These are phyloP conservation scores for Solanum bukasovii DNA, from an alignment of 257 asterid species.

Conservation along the genomic window DNA sequence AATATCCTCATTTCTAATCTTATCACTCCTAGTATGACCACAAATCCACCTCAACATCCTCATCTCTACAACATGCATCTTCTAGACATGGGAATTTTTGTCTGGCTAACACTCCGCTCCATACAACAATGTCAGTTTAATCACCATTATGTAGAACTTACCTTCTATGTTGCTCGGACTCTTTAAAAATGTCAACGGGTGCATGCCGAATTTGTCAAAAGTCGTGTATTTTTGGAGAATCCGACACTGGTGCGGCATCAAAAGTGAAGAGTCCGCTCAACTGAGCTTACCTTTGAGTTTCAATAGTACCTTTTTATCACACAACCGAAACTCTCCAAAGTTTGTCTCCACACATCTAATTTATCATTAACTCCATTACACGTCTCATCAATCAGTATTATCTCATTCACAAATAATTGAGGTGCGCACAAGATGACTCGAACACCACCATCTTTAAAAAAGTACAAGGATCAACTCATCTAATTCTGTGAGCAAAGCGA, in stretches of 20 bases:
- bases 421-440: not conserved
- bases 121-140: not conserved
- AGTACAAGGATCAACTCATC: not conserved
- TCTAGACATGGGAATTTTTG: not conserved
- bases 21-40: not conserved
- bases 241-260: too few relatives aligned
- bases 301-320: too few relatives aligned
- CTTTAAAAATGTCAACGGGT: too few relatives aligned
- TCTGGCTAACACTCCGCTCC: not conserved
- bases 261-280: too few relatives aligned
- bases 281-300: too few relatives aligned
- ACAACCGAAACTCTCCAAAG: not conserved
- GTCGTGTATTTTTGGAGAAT: too few relatives aligned
- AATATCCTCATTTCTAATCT: not conserved
- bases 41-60: not conserved
- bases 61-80: not conserved
- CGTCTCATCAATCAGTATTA: not conserved
- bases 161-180: not conserved
- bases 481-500: not conserved
- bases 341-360: too few relatives aligned
- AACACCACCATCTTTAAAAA: not conserved
- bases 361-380: not conserved
- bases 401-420: not conserved
- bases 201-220: too few relatives aligned
- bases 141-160: not conserved